Base-by-base conservation (phyloP, 2,329 filamentous ascomycete species). In the Periconia sp. region DNA sequence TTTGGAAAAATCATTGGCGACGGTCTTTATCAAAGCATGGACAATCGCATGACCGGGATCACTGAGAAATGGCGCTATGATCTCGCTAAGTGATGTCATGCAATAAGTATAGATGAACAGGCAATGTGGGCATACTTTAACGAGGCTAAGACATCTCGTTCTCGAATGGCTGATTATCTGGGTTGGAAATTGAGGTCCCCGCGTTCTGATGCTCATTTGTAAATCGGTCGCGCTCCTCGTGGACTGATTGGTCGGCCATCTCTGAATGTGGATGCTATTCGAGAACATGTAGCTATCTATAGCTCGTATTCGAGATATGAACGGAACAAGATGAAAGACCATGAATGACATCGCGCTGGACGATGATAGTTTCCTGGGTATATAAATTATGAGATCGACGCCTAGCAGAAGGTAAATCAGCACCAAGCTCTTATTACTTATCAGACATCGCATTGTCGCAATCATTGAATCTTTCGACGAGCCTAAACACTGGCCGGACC, bases 41-140 rank as follows among this genome's bases (percentile, higher is more conserved):
- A n/a, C n/a, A n/a, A n/a, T n/a, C n/a, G n/a, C n/a, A n/a, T n/a
- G n/a, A n/a, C n/a, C n/a, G n/a, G n/a, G n/a, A 32, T 32, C 29
- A 16, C 5, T 11, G 31, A 8, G 29, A 21, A 19, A 12, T 9
- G 31, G 18, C n/a, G 17, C 12, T 34, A n/a, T 11, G 12, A 9
- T 15, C 17, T 23, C 18, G 36, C 18, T 8, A 24, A 32, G 36
- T 40, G 36, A 40, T 31, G 28, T 40, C 36, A 40, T 32, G 26
- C 13, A 40, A 31, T 40, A 5, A 31, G 21, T 28, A 32, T 31
- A 31, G 26, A 40, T 40, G 36, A 40, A 40, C 13, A 12, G 13
- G 9, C 19, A 25, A 31, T 31, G 25, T 17, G 18, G 36, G 15
- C 4, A 31, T 31, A 21, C 12, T 31, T 31, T 15, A 22, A 22